A percentile compares a stretch with the other conserved stretches of the same genome.
Conservation (phyloP, 495 filamentous ascomycete genomes). For the Penicillium steckii region DNA sequence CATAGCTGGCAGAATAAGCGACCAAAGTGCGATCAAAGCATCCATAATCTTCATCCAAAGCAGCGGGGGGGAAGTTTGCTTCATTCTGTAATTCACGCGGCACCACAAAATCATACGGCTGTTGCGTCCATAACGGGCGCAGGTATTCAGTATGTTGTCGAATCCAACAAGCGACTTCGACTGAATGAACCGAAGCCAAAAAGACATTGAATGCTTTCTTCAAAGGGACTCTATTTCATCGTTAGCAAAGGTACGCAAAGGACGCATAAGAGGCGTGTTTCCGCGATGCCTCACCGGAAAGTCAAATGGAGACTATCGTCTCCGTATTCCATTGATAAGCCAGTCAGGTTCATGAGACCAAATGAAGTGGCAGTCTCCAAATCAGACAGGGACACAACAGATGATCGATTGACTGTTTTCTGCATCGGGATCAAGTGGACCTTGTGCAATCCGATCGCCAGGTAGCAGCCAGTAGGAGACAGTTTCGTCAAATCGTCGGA, state of each 20-base stretch:
- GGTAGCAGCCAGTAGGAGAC: slow-evolving; percentile 72
- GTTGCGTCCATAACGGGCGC: slow-evolving; percentile 78
- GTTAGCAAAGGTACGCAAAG: slow-evolving; percentile 6
- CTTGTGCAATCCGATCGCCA: slow-evolving; percentile 81
- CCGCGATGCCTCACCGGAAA: slow-evolving; percentile 60
- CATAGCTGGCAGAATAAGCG: slow-evolving; percentile 81
- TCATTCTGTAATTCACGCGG: slow-evolving; percentile 60
- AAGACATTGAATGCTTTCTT: slow-evolving; percentile 61
- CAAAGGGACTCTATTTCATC: slow-evolving; percentile 57
- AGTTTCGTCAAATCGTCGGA: slow-evolving; percentile 77
- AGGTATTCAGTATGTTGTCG: slow-evolving; percentile 73
- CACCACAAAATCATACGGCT: slow-evolving; percentile 63
- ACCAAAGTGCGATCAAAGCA: slow-evolving; percentile 80
- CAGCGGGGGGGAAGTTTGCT: slow-evolving; percentile 59
- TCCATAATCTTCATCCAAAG: slow-evolving; percentile 70
- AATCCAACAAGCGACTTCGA: slow-evolving; percentile 73
- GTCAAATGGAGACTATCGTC: slow-evolving; percentile 86
- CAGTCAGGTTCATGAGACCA: slow-evolving; percentile 74
- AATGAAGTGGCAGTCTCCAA: slow-evolving; percentile 53
- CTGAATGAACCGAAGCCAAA: slow-evolving; percentile 75
- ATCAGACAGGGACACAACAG: slow-evolving; percentile 51
- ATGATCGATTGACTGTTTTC: slow-evolving; percentile 55
- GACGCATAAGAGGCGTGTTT: not conserved
- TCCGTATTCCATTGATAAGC: slow-evolving; percentile 61
- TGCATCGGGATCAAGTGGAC: slow-evolving; percentile 77